Base-by-base conservation (phyloP, 2,329 filamentous ascomycete species). In the Phaeosphaeria sp. region DNA sequence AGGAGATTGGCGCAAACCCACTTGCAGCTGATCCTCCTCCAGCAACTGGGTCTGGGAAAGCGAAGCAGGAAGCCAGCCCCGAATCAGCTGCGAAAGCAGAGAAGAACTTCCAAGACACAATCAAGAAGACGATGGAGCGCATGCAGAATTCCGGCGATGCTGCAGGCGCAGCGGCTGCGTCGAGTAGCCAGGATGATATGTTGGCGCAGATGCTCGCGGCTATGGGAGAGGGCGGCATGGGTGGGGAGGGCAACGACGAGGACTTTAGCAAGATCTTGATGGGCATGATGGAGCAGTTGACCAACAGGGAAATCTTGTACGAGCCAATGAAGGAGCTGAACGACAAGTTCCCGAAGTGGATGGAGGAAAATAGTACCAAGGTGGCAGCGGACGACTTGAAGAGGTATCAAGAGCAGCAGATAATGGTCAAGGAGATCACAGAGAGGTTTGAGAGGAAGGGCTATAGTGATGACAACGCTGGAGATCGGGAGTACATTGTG, bases 231-330 rank as follows among this genome's bases (percentile, higher is more conserved):
- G 84, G 87, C 7, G 84, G 84, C 22, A 72, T 83, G 57, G 81
- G 79, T 6, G 66, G 77, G 0, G 89, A 86, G 17, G 75, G 71
- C 10, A 80, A 81, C 58, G 92, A 97, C 55, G 93, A 95, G 68
- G 93, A 96, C 67, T 91, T 98, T 70, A 93, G 92, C 56, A 94
- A 96, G 80, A 92, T 98, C 88, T 86, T 99, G 58, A 87, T 96
- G 84, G 91, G 91, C 53, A 97, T 98, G 92, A 98, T 99, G 94
- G 92, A 98, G 80, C 93, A 99, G 78, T 84, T 99, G 62, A 98
- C 95, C 3, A 97, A 96, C 78, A 98, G 97, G 82, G 95, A 98
- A 67, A 97, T 99, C 62, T 80, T 99, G 50, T 98, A 98, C 75
- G 94, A 99, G 80, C 95, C 95, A 2, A 97, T 99, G 93, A 97